Evolutionary conservation across 1,284 basidiomycete genomes (phyloP), one percentile per base, ranked within the genome.

Genomic region (Irpex sp.): DNA sequence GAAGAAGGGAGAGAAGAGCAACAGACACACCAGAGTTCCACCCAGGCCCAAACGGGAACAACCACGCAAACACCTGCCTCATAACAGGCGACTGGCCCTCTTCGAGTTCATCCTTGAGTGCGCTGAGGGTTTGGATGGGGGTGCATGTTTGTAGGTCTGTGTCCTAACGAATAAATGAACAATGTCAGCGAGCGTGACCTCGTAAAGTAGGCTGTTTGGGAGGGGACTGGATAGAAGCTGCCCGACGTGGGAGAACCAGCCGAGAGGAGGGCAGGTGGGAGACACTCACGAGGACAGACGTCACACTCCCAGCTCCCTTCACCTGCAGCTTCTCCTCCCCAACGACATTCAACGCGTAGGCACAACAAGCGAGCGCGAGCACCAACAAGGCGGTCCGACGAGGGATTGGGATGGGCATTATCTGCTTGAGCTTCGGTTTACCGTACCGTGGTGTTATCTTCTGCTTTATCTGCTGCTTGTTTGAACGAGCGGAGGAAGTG

Each of bases 31-130:
- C 77, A 57, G 92, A 90, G 75, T 95, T 95, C 86, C 88, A 93
- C 5, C 86, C 93, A 64, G 93, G 92, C 60, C 92, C 86, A 70
- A 94, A 95, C 19, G 93, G 93, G 74, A 95, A 95, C 63, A 95
- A 77, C 78, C 84, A 84, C 7, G 83, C 80, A 75, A 94, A 95
- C 56, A 93, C 81, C 69, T 86, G 83, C 54, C 89, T 87, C 85
- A 92, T 85, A 58, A 92, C 73, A 48, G 89, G 87, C 17, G 89
- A 92, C 73, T 85, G 82, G 63, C 81, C 76, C 52, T 81, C 85
- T 67, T 89, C 87, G 31, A 89, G 75, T 17, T 81, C 77, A 62
- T 77, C 72, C 73, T 91, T 90, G 61, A 92, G 76, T 60, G 78
- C 75, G 68, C 81, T 81, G 60, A 93, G 78, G 66, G 81, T 80